These are phyloP conservation scores for Dioszegia aurantiaca DNA, from an alignment of 768 basidiomycete species.

Conservation along the genomic window DNA sequence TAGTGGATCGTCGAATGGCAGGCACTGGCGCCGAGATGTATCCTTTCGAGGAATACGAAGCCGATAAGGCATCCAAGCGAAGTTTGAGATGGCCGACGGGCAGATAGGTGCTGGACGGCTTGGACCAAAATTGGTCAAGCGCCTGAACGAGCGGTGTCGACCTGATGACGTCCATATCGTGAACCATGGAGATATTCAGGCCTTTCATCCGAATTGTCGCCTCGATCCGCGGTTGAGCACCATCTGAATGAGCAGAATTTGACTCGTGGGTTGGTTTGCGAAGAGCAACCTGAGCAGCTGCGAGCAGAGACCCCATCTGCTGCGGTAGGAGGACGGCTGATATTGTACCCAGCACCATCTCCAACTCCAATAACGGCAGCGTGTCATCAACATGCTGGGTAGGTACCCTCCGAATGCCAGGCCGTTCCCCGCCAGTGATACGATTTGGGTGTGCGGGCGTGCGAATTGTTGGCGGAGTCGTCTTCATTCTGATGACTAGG, in stretches of 20 bases:
- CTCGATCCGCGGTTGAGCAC: slow-evolving; percentile 22
- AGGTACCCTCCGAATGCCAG: not conserved
- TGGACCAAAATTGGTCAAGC: slow-evolving; percentile 29
- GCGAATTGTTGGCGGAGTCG: slow-evolving; percentile 51
- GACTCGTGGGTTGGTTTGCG: not conserved
- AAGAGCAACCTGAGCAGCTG: slow-evolving; percentile 5
- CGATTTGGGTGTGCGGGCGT: not conserved
- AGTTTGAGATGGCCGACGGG: slow-evolving; percentile 40
- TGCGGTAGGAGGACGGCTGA: slow-evolving; percentile 10
- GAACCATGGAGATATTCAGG: slow-evolving; percentile 24
- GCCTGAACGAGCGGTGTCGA: not conserved
- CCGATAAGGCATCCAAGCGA: slow-evolving; percentile 30
- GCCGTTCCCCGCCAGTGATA: not conserved
- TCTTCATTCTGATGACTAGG: slow-evolving; percentile 60
- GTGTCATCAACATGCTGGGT: not conserved
- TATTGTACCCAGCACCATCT: slow-evolving; percentile 12
- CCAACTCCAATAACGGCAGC: slow-evolving; percentile 10
- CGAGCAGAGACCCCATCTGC: slow-evolving; percentile 9
- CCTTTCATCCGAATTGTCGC: slow-evolving; percentile 26
- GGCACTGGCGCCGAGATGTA: not conserved
- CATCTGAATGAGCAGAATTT: slow-evolving; percentile 10
- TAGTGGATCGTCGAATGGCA: slow-evolving; percentile 10
- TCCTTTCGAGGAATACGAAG: slow-evolving; percentile 20
- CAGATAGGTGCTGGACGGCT: slow-evolving; percentile 30
- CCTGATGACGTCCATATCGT: slow-evolving; percentile 23